A percentile compares a stretch with the other conserved stretches of the same genome.
Conservation (phyloP, 768 basidiomycete species). For the Psilocybe subaeruginosa region DNA sequence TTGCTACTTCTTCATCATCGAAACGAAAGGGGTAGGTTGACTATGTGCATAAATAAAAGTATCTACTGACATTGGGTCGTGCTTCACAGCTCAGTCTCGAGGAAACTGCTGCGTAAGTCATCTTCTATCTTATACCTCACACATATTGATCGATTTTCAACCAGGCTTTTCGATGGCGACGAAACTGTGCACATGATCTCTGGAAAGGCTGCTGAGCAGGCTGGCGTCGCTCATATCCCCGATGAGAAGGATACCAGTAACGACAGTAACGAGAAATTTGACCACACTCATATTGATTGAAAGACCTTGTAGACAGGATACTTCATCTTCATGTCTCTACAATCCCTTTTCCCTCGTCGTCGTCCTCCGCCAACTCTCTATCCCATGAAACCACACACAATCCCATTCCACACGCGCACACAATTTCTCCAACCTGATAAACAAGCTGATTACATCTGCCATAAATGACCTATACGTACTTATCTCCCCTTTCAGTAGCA, state of each 20-base stretch:
- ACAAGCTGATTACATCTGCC: background rate
- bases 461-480: background rate
- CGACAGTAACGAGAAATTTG: slow-evolving; percentile 21
- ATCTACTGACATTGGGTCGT: background rate
- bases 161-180: slow-evolving; percentile 59
- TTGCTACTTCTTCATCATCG: slow-evolving; percentile 55
- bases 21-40: slow-evolving; percentile 46
- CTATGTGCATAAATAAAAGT: background rate
- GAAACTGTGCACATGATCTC: slow-evolving; percentile 42
- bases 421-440: background rate
- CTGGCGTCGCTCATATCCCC: slow-evolving; percentile 16
- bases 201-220: slow-evolving; percentile 27
- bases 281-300: slow-evolving; percentile 13
- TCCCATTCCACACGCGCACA: background rate
- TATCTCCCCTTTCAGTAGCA: background rate
- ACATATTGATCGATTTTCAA: background rate
- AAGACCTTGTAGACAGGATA: background rate
- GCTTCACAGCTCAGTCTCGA: slow-evolving; percentile 51
- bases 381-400: background rate
- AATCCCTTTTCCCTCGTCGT: background rate
- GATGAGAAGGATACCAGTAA: slow-evolving; percentile 14
- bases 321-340: background rate
- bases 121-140: background rate
- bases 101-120: slow-evolving; percentile 54
- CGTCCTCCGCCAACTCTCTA: background rate